Percentiles rank a stretch among this genome's conserved stretches.
phyloP scores from a whole-genome alignment of 1,139 yeast species.

The Lodderomyces metapsilosis region DNA sequence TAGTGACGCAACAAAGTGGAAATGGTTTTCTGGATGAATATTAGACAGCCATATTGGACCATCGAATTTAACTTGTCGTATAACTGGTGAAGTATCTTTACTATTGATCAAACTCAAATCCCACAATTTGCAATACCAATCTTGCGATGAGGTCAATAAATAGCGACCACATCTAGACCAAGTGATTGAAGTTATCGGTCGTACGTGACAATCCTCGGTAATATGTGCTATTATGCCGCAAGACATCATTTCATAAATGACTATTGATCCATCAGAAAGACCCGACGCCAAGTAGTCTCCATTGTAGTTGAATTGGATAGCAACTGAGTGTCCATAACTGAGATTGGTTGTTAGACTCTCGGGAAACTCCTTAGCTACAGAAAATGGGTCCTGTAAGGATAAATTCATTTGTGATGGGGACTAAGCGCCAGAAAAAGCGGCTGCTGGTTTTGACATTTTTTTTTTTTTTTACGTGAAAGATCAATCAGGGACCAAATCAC shows the following conservation, averaged over 20 bases:
- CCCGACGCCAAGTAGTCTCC: slow-evolving; percentile 95
- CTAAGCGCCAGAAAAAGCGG: background rate
- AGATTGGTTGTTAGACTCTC: slow-evolving; percentile 72
- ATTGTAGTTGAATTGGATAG: slow-evolving; percentile 65
- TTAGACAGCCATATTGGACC: slow-evolving; percentile 73
- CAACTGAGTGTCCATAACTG: slow-evolving; percentile 68
- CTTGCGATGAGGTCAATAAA: slow-evolving; percentile 73
- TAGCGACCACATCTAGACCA: slow-evolving; percentile 81
- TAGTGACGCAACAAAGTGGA: slow-evolving; percentile 46
- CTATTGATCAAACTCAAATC: slow-evolving; percentile 45
- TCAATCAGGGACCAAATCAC: too few species aligned
- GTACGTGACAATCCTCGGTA: slow-evolving; percentile 58
- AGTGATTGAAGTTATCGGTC: slow-evolving; percentile 71
- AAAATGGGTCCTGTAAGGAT: slow-evolving; percentile 87
- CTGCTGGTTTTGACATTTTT: background rate
- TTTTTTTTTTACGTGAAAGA: too few species aligned
- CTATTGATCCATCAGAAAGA: slow-evolving; percentile 71
- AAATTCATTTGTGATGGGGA: slow-evolving; percentile 58
- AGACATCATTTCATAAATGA: slow-evolving; percentile 72
- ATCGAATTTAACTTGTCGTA: slow-evolving; percentile 52
- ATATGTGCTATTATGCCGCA: slow-evolving; percentile 52
- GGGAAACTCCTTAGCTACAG: slow-evolving; percentile 91
- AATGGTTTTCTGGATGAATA: slow-evolving; percentile 52
- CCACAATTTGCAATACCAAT: slow-evolving; percentile 84
- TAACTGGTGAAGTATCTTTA: slow-evolving; percentile 23